Evolutionary conservation across 116 monocot genomes (phyloP).

Genomic region (Zostera marina): DNA sequence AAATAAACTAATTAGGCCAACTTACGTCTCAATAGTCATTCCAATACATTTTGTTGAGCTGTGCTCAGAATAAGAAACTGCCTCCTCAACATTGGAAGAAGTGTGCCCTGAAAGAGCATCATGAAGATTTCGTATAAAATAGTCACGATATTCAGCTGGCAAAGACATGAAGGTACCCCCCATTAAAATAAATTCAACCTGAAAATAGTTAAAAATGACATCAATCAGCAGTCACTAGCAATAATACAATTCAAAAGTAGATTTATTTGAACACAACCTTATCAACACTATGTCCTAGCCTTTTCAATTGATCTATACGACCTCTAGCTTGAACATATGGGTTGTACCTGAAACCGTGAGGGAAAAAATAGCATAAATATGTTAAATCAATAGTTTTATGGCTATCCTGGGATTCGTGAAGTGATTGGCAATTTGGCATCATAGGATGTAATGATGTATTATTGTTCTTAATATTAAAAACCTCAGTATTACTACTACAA

Average conservation of each 20-base stretch:
- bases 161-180: constrained; percentile 98
- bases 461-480: too few relatives aligned
- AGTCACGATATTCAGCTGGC: constrained; percentile 96
- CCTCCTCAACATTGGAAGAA: constrained; percentile 93
- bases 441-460: too few relatives aligned
- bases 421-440: too few relatives aligned
- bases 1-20: neutral
- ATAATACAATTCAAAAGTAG: neutral
- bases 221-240: neutral
- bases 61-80: constrained; percentile 88
- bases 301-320: constrained; percentile 93
- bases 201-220: constrained; percentile 1
- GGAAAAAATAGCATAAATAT: neutral
- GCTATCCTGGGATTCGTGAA: too few relatives aligned
- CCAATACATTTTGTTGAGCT: constrained; percentile 87
- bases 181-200: constrained; percentile 99
- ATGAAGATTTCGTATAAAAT: constrained; percentile 94
- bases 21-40: constrained; percentile 99
- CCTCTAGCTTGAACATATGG: constrained; percentile 99
- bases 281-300: constrained; percentile 97
- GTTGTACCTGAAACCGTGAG: constrained; percentile 48
- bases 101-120: constrained; percentile 98
- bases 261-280: constrained; percentile 40
- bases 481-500: too few relatives aligned
- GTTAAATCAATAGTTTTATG: too few relatives aligned